phyloP scores from a whole-genome alignment of 176 grass and related monocot genomes.

The Saccharum officinarum region DNA sequence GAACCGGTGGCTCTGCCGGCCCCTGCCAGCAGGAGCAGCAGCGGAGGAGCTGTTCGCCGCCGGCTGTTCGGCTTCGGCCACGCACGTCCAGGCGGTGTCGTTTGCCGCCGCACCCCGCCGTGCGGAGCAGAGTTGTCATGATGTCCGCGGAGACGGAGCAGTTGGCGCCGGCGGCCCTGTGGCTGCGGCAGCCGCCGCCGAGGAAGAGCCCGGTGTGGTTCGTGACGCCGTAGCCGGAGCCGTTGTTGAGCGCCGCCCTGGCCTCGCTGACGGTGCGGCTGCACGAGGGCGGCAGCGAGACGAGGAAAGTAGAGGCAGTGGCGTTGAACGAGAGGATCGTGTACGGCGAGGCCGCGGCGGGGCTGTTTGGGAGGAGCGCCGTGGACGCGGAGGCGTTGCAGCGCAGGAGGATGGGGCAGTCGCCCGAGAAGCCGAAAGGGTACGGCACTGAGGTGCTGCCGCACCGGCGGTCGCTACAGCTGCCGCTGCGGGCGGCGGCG shows the following conservation, averaged over 20 bases:
- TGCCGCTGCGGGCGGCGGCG: not conserved
- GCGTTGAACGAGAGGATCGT: slow-evolving; percentile 11
- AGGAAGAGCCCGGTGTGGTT: slow-evolving; percentile 42
- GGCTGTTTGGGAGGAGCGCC: not conserved
- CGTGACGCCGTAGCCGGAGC: slow-evolving; percentile 50
- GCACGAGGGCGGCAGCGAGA: too few relatives aligned
- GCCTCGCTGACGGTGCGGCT: too few relatives aligned
- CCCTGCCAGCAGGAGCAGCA: too few relatives aligned
- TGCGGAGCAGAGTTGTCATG: too few relatives aligned
- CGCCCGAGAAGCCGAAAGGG: slow-evolving; percentile 61
- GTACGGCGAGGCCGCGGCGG: not conserved
- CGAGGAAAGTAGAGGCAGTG: not conserved
- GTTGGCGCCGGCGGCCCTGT: rapidly evolving
- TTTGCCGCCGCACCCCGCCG: too few relatives aligned
- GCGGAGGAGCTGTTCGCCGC: too few relatives aligned
- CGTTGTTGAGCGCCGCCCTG: too few relatives aligned
- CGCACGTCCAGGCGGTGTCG: too few relatives aligned
- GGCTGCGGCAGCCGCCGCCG: not conserved
- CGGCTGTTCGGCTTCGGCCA: too few relatives aligned
- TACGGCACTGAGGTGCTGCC: slow-evolving; percentile 14
- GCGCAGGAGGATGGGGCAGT: slow-evolving; percentile 37
- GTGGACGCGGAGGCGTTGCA: slow-evolving; percentile 21
- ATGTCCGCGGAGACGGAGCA: too few relatives aligned
- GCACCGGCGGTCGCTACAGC: slow-evolving; percentile 35
- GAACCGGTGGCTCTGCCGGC: too few relatives aligned